Evolutionary conservation across 2,329 filamentous ascomycete species (phyloP).

Genomic region (Colletotrichum coccodes): DNA sequence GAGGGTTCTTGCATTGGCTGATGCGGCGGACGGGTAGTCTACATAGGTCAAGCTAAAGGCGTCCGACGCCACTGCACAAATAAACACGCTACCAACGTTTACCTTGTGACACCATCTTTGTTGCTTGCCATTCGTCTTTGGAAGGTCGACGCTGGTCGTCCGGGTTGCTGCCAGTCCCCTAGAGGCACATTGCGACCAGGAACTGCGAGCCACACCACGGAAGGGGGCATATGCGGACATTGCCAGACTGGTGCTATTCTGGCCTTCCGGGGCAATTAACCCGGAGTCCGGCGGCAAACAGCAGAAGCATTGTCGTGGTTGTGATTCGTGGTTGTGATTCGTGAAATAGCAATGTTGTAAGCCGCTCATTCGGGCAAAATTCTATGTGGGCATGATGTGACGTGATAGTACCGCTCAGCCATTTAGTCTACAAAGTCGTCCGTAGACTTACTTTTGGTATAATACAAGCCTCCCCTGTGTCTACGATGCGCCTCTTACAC

Average conservation of each 20-base stretch:
- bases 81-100: not conserved
- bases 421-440: not conserved
- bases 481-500: not conserved
- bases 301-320: no score
- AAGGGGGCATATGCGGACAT: not conserved
- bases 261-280: no score
- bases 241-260: no score
- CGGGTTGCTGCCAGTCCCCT: no score
- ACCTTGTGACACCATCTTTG: no score
- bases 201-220: no score
- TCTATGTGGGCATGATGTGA: not conserved
- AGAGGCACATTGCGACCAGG: not conserved
- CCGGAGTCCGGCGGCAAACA: no score
- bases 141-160: no score
- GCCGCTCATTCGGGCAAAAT: not conserved
- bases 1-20: constrained; percentile 24
- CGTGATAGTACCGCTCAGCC: not conserved
- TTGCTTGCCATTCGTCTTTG: no score
- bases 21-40: constrained; percentile 24
- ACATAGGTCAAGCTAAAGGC: constrained; percentile 17
- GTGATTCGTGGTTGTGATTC: not conserved
- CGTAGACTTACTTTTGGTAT: not conserved
- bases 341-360: not conserved
- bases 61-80: constrained; percentile 29
- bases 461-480: not conserved